Percentiles rank a stretch among this genome's conserved stretches.
These are phyloP conservation scores for Striga hermonthica DNA, from an alignment of 305 asterid species.

Conservation along the genomic window DNA sequence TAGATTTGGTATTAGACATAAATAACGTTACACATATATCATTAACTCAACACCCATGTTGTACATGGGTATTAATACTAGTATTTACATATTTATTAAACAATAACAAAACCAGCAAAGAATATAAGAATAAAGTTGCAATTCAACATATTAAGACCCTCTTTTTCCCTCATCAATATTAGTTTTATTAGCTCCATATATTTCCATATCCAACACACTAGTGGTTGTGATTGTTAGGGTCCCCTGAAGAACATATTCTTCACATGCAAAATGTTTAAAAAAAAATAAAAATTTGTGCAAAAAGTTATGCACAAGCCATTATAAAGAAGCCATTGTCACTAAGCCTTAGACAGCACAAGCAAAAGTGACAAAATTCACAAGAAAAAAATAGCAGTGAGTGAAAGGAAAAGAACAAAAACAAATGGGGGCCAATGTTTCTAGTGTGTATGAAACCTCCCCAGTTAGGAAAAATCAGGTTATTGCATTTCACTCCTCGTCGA, in stretches of 20 bases:
- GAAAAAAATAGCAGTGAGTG: not conserved
- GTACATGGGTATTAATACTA: no score
- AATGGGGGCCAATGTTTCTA: conserved; percentile 44
- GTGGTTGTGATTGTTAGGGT: conserved; percentile 29
- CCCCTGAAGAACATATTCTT: conserved; percentile 48
- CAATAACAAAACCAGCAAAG: conserved; percentile 12
- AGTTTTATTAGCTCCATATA: conserved; percentile 21
- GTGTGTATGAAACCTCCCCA: conserved; percentile 25
- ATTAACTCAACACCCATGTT: no score
- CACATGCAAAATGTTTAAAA: not conserved
- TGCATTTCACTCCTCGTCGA: conserved; percentile 53
- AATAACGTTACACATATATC: no score
- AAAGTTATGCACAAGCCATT: conserved; percentile 8
- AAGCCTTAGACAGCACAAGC: conserved; percentile 5
- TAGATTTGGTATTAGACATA: no score
- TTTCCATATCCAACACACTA: conserved; percentile 22
- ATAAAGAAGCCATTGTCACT: conserved; percentile 29
- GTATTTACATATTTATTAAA: not conserved
- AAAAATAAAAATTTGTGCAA: no score
- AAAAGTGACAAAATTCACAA: conserved; percentile 18
- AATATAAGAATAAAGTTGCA: conserved; percentile 34
- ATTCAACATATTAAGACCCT: conserved; percentile 18
- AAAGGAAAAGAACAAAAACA: conserved; percentile 9
- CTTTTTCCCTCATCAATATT: not conserved
- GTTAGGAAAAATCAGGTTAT: conserved; percentile 38